These are phyloP conservation scores for Solanum infundibuliforme DNA, from an alignment of 257 asterid genomes.

Conservation along the genomic window DNA sequence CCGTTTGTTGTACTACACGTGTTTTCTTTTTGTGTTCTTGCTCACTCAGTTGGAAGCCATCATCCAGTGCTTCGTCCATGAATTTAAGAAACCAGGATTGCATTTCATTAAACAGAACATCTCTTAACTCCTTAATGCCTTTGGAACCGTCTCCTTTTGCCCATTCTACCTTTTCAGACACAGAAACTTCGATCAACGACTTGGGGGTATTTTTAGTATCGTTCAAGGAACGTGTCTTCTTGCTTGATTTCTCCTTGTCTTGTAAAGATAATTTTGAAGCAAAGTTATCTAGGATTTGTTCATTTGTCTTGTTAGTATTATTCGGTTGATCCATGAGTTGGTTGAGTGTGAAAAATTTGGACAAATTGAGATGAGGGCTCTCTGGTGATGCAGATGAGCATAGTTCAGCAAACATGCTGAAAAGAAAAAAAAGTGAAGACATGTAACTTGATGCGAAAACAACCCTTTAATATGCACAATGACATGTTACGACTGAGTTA, in stretches of 20 bases:
- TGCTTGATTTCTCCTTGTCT: conserved; percentile 36
- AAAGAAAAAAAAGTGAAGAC: background rate
- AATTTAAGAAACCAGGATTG: conserved; percentile 69
- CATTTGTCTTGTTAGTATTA: conserved; percentile 11
- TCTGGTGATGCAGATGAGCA: conserved; percentile 61
- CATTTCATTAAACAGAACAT: conserved; percentile 31
- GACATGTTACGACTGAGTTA: background rate
- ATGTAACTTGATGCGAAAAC: background rate
- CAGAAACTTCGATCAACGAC: conserved; percentile 18
- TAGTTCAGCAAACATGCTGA: conserved; percentile 71
- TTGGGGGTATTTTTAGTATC: conserved; percentile 14
- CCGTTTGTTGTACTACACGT: conserved; percentile 11
- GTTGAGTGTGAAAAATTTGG: conserved; percentile 65
- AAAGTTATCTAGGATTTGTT: conserved; percentile 18
- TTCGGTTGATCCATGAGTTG: conserved; percentile 53
- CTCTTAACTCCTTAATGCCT: conserved; percentile 37
- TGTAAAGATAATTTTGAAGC: conserved; percentile 17
- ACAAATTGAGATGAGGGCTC: conserved; percentile 48
- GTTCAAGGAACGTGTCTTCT: conserved; percentile 10
- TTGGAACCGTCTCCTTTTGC: conserved; percentile 40
- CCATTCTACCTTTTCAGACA: conserved; percentile 62
- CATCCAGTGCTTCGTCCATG: conserved; percentile 57
- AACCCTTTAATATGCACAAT: background rate
- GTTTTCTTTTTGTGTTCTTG: conserved; percentile 41
- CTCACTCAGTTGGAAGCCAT: conserved; percentile 30